Conservation (phyloP, 345 rosid genomes). For the Corchorus olitorius region DNA sequence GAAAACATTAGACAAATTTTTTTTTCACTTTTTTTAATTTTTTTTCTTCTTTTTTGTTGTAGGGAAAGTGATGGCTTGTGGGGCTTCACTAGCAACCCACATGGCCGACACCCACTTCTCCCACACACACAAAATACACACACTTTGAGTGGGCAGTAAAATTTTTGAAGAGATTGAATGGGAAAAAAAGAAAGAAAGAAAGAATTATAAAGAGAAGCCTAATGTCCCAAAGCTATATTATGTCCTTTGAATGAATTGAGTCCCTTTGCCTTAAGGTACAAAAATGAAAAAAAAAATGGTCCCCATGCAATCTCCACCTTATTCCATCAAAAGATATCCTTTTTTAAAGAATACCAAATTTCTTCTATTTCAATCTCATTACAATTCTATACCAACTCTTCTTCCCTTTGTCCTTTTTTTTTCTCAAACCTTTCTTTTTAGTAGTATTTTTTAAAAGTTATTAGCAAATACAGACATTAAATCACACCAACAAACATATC, state of each 20-base stretch:
- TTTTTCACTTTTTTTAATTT: not conserved
- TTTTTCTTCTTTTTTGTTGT: not conserved
- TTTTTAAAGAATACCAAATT: constrained; percentile 19
- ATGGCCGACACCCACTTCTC: constrained; percentile 53
- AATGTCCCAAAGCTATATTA: not conserved
- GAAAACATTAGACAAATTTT: not conserved
- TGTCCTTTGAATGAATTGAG: not conserved
- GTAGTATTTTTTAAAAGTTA: not conserved
- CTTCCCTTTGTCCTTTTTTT: not conserved
- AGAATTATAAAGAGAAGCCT: not conserved
- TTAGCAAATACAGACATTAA: not conserved
- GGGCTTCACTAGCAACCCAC: constrained; percentile 30
- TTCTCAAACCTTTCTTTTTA: not conserved
- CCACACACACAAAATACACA: not conserved
- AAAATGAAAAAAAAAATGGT: constrained; percentile 22
- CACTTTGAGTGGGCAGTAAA: constrained; percentile 19
- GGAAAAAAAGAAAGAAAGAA: not conserved
- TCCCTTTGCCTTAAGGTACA: not conserved
- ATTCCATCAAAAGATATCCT: constrained; percentile 44
- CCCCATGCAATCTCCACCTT: constrained; percentile 47
- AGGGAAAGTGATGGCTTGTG: constrained; percentile 15
- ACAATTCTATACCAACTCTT: not conserved
- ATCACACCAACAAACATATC: constrained; percentile 6
- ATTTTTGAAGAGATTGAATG: not conserved
- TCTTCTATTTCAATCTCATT: constrained; percentile 13